Evolutionary conservation across 2,329 filamentous ascomycete genomes (phyloP), one percentile per base, ranked within the genome.

Genomic region (Paracamarosporium sp.): DNA sequence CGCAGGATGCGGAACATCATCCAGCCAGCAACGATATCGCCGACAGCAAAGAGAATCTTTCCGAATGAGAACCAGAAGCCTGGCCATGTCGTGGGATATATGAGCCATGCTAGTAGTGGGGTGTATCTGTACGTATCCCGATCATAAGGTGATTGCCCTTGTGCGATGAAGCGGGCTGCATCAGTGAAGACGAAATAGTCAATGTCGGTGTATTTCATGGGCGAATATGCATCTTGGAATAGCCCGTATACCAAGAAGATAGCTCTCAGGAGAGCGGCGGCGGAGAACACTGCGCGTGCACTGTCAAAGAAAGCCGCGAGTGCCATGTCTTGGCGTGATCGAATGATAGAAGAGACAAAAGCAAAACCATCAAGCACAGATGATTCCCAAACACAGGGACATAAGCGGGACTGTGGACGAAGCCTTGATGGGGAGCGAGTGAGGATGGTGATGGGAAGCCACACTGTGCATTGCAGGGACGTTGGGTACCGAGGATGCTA

Each of bases 161-260:
- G 81, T 3, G 88, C 80, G 41, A 92, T 80, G 77, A 90, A 94
- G 63, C 91, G 90, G 2, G 95, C 87, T 25, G 95, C 95, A 76
- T 98, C 94, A 47, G 95, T 98, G 82, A 99, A 99, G 76, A 99
- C 95, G 64, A 93, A 88, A 79, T 99, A 99, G 83, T 99, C 95
- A 69, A 99, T 97, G 79, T 99, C 95, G 50, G 95, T 99, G 82
- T 98, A 99, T 80, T 98, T 98, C 72, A 99, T 81, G 13, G 94
- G 89, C 7, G 93, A 96, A 79, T 93, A 85, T 59, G 92, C 89
- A 79, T 99, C 95, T 80, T 99, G 95, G 83, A 91, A 93, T 59
- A 92, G 86, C 57, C 95, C 94, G 76, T 98, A 98, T 69, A 96
- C 74, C 48, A 98, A 85, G 62, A 99, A 88, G 30, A 81, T 75